Conservation (phyloP, 768 basidiomycete genomes). For the Boletus rubescentipes region DNA sequence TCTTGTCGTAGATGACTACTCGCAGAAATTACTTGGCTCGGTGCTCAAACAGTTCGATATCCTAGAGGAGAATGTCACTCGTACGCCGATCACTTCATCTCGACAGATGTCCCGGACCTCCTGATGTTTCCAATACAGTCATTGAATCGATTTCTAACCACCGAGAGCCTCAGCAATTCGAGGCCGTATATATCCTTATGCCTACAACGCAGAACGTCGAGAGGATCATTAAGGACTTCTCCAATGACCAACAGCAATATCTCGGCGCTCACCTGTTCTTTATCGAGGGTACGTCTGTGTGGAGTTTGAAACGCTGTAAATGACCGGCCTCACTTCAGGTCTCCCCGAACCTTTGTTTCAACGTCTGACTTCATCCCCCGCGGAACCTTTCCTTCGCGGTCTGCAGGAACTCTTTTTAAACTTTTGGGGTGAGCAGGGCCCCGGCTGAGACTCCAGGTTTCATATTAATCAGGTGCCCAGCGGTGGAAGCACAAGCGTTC, state of each 20-base stretch:
- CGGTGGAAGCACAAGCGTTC: slow-evolving; percentile 84
- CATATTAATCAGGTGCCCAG: slow-evolving; percentile 40
- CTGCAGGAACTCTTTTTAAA: slow-evolving; percentile 90
- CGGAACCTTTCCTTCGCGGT: slow-evolving; percentile 71
- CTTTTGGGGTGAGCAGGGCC: slow-evolving; percentile 75
- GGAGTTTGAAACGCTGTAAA: neutral
- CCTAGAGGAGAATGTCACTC: slow-evolving; percentile 92
- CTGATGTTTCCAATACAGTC: slow-evolving; percentile 47
- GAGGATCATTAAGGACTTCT: slow-evolving; percentile 85
- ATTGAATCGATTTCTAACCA: slow-evolving; percentile 86
- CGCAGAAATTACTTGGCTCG: slow-evolving; percentile 77
- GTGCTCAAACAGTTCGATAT: slow-evolving; percentile 94
- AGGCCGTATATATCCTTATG: slow-evolving; percentile 93
- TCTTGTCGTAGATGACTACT: slow-evolving; percentile 92
- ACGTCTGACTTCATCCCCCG: slow-evolving; percentile 69
- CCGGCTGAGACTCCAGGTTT: neutral
- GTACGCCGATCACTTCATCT: slow-evolving; percentile 50
- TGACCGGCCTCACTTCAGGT: slow-evolving; percentile 43
- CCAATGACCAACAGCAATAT: slow-evolving; percentile 63
- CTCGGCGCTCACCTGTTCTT: slow-evolving; percentile 90
- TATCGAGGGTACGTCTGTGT: slow-evolving; percentile 66
- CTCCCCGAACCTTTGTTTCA: slow-evolving; percentile 77
- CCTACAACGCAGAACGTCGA: slow-evolving; percentile 94
- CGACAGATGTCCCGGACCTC: neutral
- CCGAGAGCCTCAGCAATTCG: slow-evolving; percentile 83